Base-by-base conservation (phyloP, 371 early-diverging fungal genomes). In the Rhizopus arrhizus region DNA sequence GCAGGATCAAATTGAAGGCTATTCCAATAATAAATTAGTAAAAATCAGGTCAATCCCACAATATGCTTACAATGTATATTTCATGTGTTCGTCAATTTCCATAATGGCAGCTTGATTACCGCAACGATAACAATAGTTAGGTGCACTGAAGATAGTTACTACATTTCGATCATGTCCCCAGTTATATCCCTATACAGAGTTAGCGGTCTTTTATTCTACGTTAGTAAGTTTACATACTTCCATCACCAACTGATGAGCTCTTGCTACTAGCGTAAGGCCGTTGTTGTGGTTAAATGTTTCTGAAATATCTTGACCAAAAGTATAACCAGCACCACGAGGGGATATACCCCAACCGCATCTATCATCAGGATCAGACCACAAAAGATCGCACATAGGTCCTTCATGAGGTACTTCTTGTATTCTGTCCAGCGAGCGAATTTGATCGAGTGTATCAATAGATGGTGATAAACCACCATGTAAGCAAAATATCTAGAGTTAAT, bases 331-430 rank as follows among this genome's bases (percentile, higher is more conserved):
- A 42, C 99, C 99, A 64, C 99, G 85, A 36, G 98, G 98, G 63
- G 95, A 94, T 46, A 95, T 93, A 31, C 95, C 98, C 98, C 98
- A 99, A 45, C 95, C 95, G 54, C 89, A 92, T 62, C 95, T 92
- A 59, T 98, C 97, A 65, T 99, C 99, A 9, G 99, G 99, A 74
- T 99, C 99, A 35, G 97, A 96, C 99, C 99, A 99, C 86, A 99
- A 90, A 92, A 82, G 73, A 85, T 88, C 95, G 79, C 97, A 96
- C 81, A 98, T 97, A 46, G 97, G 93, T 4, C 99, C 99, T 68
- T 97, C 95, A 69, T 99, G 98, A 50, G 99, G 99, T 58, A 99
- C 93, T 85, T 99, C 99, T 77, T 97, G 96, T 64, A 93, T 91
- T 55, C 99, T 83, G 75, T 98, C 96, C 65, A 99, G 92, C 11